Base-by-base conservation (phyloP, 1,284 basidiomycete species). In the Blastosporella zonata region DNA sequence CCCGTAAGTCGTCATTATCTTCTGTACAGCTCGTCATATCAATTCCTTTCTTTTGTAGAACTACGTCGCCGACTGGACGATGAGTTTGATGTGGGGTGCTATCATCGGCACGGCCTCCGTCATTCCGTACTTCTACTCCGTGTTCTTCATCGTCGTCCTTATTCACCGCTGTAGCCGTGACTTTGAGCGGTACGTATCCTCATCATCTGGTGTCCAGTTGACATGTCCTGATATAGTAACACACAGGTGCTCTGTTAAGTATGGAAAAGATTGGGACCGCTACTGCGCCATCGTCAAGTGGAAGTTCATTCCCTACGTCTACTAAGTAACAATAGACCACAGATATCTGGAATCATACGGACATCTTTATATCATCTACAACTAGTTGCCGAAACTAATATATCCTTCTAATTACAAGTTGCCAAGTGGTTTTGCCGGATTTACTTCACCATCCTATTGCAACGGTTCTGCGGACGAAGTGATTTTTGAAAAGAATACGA, bases 121-220 rank as follows among this genome's bases (percentile, higher is more conserved):
- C 41, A 97, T 99, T 64, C 94, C 94, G 0, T 95, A 97, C 73
- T 98, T 92, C 72, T 96, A 97, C 71, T 91, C 91, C 4, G 75
- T 93, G 45, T 96, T 96, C 79, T 96, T 96, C 77, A 84, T 94
- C 62, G 81, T 81, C 20, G 93, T 96, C 22, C 81, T 97, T 47
- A 75, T 90, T 22, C 94, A 97, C 64, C 83, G 94, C 38, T 90
- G 87, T 60, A 81, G 85, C 4, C 82, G 94, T 48, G 94, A 97
- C 75, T 95, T 97, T 67, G 93, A 94, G 66, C 78, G 93, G 78
- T 89, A 64, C 51, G 73, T 53, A 6, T 43, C 46, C 18, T 43
- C 46, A n/a, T 15, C 40, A 37, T 44, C 50, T 28, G 31, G 35
- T 41, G 20, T 37, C 5, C 33, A 8, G n/a, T 13, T 28, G 43